These are phyloP conservation scores for Chytriomyces confervae DNA, from an alignment of 192 early-diverging fungal genomes.

Conservation along the genomic window DNA sequence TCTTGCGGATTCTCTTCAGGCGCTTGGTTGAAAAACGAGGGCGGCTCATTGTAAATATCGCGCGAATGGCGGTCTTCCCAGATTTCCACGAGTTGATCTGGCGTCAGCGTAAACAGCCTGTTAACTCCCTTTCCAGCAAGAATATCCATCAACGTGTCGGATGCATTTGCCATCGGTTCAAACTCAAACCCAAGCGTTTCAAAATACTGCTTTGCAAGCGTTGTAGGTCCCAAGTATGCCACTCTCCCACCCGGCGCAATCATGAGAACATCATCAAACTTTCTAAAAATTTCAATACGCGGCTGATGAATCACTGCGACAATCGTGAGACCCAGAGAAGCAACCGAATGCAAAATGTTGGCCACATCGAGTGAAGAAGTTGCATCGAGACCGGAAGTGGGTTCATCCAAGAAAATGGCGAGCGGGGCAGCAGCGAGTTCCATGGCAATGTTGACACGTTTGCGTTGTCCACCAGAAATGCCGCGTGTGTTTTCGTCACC, in stretches of 20 bases:
- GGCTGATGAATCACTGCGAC: conserved; percentile 80
- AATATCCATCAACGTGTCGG: conserved; percentile 60
- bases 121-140: conserved; percentile 45
- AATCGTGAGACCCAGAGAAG: conserved; percentile 65
- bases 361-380: conserved; percentile 71
- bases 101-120: conserved; percentile 19
- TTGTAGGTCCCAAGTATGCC: conserved; percentile 67
- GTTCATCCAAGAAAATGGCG: conserved; percentile 74
- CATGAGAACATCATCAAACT: conserved; percentile 75
- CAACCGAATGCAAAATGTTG: conserved; percentile 62
- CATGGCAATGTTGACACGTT: conserved; percentile 82
- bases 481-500: conserved; percentile 71
- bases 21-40: conserved; percentile 13
- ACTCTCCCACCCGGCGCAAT: conserved; percentile 74
- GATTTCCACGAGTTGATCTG: conserved; percentile 34
- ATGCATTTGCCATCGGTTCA: conserved; percentile 41
- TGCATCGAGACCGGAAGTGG: conserved; percentile 74
- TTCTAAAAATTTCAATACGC: conserved; percentile 63
- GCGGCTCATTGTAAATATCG: conserved; percentile 31
- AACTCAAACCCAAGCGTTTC: conserved; percentile 48
- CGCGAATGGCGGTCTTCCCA: conserved; percentile 39
- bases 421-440: conserved; percentile 66
- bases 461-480: conserved; percentile 75
- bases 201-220: conserved; percentile 41
- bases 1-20: neutral